These are phyloP conservation scores for Pisolithus orientalis DNA, from an alignment of 768 basidiomycete genomes.

Conservation along the genomic window DNA sequence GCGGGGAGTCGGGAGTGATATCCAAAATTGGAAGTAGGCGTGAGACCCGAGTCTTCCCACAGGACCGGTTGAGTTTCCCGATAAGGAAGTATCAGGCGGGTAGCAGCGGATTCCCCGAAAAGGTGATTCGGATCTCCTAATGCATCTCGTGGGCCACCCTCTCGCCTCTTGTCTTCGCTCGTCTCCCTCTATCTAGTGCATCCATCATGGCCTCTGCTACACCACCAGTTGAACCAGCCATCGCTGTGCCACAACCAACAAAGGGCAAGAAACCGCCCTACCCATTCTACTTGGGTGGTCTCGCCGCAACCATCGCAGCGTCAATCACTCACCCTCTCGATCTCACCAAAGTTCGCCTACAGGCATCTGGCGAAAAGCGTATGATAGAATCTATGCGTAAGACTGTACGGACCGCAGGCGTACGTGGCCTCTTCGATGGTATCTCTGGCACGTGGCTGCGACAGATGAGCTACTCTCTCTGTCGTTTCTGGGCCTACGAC, in stretches of 20 bases:
- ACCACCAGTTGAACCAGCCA: neutral
- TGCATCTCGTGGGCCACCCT: neutral
- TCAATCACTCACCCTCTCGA: slow-evolving; percentile 84
- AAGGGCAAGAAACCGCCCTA: slow-evolving; percentile 59
- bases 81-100: neutral
- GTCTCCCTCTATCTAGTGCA: neutral
- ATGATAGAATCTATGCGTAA: slow-evolving; percentile 82
- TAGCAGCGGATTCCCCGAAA: neutral
- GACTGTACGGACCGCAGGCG: slow-evolving; percentile 75
- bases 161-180: neutral
- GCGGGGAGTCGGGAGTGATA: neutral
- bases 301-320: slow-evolving; percentile 85
- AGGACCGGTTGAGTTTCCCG: neutral
- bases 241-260: slow-evolving; percentile 3
- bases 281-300: slow-evolving; percentile 84
- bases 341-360: slow-evolving; percentile 86
- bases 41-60: neutral
- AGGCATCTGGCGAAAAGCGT: slow-evolving; percentile 87
- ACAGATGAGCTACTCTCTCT: slow-evolving; percentile 90
- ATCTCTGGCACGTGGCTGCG: slow-evolving; percentile 85
- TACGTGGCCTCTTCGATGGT: slow-evolving; percentile 72
- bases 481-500: slow-evolving; percentile 92
- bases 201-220: slow-evolving; percentile 14
- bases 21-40: neutral
- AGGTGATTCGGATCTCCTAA: neutral